phyloP scores from a whole-genome alignment of 192 early-diverging fungal genomes.

The Martensiomyces pterosporus region DNA sequence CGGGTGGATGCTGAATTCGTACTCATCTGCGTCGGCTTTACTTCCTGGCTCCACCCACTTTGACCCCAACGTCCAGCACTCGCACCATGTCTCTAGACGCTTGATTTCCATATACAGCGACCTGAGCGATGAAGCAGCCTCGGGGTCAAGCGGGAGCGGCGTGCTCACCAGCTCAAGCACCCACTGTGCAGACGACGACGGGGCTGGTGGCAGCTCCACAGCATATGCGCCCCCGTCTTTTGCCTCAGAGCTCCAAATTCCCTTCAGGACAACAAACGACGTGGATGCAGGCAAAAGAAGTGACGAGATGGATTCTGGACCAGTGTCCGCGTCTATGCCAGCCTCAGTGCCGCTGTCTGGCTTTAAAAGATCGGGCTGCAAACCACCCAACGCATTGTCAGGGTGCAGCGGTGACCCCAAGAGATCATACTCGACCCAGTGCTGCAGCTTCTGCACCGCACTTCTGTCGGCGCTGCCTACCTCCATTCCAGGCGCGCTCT shows the following conservation, averaged over 20 bases:
- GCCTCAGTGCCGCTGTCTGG: background rate
- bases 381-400: too few species aligned
- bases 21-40: background rate
- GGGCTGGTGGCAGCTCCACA: conserved; percentile 14
- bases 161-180: conserved; percentile 42
- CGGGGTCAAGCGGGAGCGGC: conserved; percentile 26
- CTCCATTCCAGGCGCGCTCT: conserved; percentile 6
- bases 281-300: background rate
- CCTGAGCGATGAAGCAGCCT: conserved; percentile 15
- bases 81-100: conserved; percentile 39
- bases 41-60: conserved; percentile 12
- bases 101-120: conserved; percentile 28
- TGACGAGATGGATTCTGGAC: conserved; percentile 5
- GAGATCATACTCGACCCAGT: conserved; percentile 47
- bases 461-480: conserved; percentile 1
- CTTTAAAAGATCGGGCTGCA: too few species aligned
- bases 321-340: background rate
- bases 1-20: too few species aligned
- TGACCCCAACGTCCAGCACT: conserved; percentile 20
- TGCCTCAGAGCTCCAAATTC: conserved; percentile 23
- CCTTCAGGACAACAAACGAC: conserved; percentile 33
- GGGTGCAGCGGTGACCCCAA: conserved; percentile 26
- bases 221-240: conserved; percentile 1
- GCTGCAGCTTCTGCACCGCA: conserved; percentile 4
- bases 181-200: conserved; percentile 42